Evolutionary conservation across 257 asterid genomes (phyloP).

Genomic region (Anisodus acutangulus): DNA sequence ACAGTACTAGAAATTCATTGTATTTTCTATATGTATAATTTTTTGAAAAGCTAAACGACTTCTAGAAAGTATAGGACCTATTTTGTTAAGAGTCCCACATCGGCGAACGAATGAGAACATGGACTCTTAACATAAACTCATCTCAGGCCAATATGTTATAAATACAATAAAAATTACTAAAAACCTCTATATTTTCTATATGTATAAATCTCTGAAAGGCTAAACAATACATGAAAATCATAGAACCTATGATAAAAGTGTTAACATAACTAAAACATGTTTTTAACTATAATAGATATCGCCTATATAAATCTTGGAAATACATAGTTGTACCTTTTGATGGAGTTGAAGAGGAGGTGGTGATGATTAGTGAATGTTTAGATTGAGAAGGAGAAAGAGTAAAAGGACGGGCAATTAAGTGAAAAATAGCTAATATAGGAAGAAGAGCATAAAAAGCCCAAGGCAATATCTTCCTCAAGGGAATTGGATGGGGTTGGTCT

Average conservation of each 20-base stretch:
- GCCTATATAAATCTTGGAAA: not conserved
- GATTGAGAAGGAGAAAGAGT: slow-evolving; percentile 4
- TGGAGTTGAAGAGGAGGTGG: slow-evolving; percentile 16
- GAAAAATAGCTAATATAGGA: not conserved
- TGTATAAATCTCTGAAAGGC: not conserved
- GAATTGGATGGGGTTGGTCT: slow-evolving; percentile 24
- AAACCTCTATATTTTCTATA: not conserved
- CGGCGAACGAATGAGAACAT: no score
- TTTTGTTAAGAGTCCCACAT: no score
- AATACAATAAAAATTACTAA: no score
- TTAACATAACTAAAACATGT: not conserved
- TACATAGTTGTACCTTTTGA: not conserved
- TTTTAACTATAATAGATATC: not conserved
- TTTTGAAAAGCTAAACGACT: no score
- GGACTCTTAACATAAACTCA: no score
- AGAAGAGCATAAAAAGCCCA: slow-evolving; percentile 12
- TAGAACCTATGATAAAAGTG: not conserved
- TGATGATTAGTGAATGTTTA: not conserved
- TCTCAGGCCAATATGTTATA: no score
- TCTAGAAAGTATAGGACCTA: no score
- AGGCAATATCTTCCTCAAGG: not conserved
- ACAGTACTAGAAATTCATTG: no score
- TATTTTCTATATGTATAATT: no score
- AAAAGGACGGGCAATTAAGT: not conserved
- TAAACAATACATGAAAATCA: not conserved